A percentile compares a stretch with the other conserved stretches of the same genome.
Conservation (phyloP, 495 filamentous ascomycete species). For the Hypoxylon cercidicola region DNA sequence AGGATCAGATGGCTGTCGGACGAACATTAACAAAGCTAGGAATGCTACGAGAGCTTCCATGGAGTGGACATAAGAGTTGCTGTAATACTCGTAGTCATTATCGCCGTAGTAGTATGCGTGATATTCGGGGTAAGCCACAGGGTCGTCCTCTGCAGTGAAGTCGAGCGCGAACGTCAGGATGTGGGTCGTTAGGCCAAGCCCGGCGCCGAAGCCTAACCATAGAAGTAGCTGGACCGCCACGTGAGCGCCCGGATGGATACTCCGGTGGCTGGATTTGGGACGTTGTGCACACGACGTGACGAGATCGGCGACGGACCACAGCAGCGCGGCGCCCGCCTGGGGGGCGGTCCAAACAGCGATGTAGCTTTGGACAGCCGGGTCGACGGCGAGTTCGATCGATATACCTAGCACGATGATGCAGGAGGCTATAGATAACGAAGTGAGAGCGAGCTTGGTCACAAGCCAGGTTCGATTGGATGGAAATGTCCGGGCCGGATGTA, state of each 20-base stretch:
- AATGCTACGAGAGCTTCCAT: conserved; percentile 32
- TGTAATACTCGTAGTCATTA: conserved; percentile 19
- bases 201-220: conserved; percentile 31
- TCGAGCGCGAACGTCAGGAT: conserved; percentile 24
- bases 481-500: not conserved
- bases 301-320: conserved; percentile 31
- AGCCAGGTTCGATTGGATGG: conserved; percentile 11
- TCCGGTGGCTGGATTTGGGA: conserved; percentile 1
- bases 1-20: not conserved
- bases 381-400: conserved; percentile 27
- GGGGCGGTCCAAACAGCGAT: conserved; percentile 33
- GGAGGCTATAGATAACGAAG: conserved; percentile 34
- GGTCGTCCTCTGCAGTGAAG: conserved; percentile 7
- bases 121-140: conserved; percentile 20
- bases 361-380: conserved; percentile 29
- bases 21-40: conserved; percentile 37
- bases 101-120: conserved; percentile 28
- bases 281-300: conserved; percentile 14
- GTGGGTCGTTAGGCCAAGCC: conserved; percentile 28
- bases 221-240: conserved; percentile 31
- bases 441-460: conserved; percentile 17
- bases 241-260: conserved; percentile 39
- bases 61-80: conserved; percentile 16
- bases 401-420: conserved; percentile 44
- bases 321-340: conserved; percentile 30